Evolutionary conservation across 2,329 filamentous ascomycete species (phyloP).

Genomic region (Eurotiales sp.): DNA sequence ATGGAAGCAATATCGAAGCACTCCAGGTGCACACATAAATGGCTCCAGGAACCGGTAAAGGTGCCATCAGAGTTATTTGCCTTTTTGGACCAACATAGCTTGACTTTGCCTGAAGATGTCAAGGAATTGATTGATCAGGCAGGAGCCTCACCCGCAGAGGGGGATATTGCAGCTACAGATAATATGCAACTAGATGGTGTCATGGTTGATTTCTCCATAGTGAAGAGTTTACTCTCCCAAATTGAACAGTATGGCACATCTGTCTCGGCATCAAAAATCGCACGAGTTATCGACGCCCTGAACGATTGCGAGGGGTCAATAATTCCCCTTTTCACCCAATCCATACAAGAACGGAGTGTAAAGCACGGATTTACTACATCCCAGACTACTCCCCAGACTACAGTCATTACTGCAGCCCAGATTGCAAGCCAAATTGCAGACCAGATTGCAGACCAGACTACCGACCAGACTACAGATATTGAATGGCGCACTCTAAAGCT

Average conservation of each 20-base stretch:
- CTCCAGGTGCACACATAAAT: too few relatives aligned
- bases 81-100: constrained; percentile 18
- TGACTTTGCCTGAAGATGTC: constrained; percentile 19
- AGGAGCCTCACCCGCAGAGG: background rate
- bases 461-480: too few relatives aligned
- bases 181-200: constrained; percentile 22
- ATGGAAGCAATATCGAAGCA: too few relatives aligned
- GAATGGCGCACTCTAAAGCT: too few relatives aligned
- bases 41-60: background rate
- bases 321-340: constrained; percentile 20
- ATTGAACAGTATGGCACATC: constrained; percentile 29
- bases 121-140: background rate
- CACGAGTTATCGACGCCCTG: constrained; percentile 27
- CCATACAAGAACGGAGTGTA: constrained; percentile 2
- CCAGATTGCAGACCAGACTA: too few relatives aligned
- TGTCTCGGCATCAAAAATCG: constrained; percentile 25
- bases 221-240: constrained; percentile 23
- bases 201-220: constrained; percentile 21
- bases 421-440: too few relatives aligned
- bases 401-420: too few relatives aligned
- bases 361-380: too few relatives aligned
- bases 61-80: constrained; percentile 2
- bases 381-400: too few relatives aligned
- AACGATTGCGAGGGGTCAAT: constrained; percentile 32
- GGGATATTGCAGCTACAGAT: background rate